Conservation (phyloP, 2,329 filamentous ascomycete species). For the Aureobasidium leucospermi region DNA sequence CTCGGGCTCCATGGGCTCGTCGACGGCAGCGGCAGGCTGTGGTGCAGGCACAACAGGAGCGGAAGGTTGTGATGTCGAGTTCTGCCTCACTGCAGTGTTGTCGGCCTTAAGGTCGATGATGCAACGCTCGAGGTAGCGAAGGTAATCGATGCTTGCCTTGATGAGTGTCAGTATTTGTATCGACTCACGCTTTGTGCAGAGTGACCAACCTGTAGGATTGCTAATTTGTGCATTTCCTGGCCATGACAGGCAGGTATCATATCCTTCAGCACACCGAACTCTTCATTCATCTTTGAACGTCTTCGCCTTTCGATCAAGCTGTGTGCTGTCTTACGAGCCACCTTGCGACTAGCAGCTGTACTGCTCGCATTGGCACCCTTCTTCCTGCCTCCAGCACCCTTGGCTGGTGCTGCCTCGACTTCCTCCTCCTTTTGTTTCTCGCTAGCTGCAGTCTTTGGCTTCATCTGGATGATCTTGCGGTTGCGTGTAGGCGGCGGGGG, state of each 20-base stretch:
- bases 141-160: conserved; percentile 91
- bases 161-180: neutral
- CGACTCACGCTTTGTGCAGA: neutral
- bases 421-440: conserved; percentile 24
- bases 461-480: conserved; percentile 98
- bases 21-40: neutral
- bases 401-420: conserved; percentile 19
- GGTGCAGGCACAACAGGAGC: neutral
- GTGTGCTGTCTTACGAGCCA: conserved; percentile 91
- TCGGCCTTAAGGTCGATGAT: conserved; percentile 67
- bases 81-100: conserved; percentile 19
- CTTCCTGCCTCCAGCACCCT: conserved; percentile 52
- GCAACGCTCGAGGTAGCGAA: conserved; percentile 88
- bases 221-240: conserved; percentile 94
- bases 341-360: conserved; percentile 86
- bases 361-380: conserved; percentile 63
- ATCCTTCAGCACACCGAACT: conserved; percentile 85
- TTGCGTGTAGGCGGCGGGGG: conserved; percentile 88
- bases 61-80: neutral
- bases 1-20: conserved; percentile 26
- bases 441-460: conserved; percentile 47
- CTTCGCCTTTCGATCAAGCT: conserved; percentile 86
- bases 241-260: conserved; percentile 96
- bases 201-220: conserved; percentile 72
- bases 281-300: conserved; percentile 97